Evolutionary conservation across 2,329 filamentous ascomycete species (phyloP).

Genomic region (Fusarium aywerte): DNA sequence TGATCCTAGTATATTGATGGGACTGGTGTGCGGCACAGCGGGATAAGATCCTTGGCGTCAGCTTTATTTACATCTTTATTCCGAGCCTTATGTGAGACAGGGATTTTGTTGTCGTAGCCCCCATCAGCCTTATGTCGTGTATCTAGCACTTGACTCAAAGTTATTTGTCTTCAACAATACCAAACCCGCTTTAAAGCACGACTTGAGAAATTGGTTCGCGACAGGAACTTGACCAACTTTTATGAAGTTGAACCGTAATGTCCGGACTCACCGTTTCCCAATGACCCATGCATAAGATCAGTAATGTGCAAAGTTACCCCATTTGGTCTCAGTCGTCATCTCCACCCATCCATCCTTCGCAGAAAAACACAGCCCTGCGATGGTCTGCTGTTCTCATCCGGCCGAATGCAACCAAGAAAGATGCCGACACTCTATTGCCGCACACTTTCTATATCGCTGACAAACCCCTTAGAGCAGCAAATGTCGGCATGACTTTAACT

Average conservation of each 20-base stretch:
- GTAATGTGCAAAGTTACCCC: neutral
- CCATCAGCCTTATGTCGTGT: neutral
- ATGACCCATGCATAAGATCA: no score
- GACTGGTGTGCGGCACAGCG: neutral
- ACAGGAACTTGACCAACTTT: neutral
- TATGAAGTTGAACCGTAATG: neutral
- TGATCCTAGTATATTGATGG: neutral
- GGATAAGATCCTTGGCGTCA: neutral
- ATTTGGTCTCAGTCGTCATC: neutral
- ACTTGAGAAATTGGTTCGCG: neutral
- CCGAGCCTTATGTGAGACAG: constrained; percentile 8
- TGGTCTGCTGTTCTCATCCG: neutral
- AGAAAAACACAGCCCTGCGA: constrained; percentile 18
- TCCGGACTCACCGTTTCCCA: neutral
- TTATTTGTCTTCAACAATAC: neutral
- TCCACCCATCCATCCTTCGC: neutral
- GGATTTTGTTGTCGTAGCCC: neutral
- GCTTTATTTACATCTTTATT: constrained; percentile 13
- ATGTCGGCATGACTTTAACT: neutral
- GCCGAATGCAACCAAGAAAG: neutral
- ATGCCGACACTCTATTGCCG: neutral
- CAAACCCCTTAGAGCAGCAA: neutral
- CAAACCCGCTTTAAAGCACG: neutral
- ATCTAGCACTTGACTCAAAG: neutral
- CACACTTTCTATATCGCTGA: neutral